These are phyloP conservation scores for Penicillium janthinellum DNA, from an alignment of 2,329 filamentous ascomycete species.

Conservation along the genomic window DNA sequence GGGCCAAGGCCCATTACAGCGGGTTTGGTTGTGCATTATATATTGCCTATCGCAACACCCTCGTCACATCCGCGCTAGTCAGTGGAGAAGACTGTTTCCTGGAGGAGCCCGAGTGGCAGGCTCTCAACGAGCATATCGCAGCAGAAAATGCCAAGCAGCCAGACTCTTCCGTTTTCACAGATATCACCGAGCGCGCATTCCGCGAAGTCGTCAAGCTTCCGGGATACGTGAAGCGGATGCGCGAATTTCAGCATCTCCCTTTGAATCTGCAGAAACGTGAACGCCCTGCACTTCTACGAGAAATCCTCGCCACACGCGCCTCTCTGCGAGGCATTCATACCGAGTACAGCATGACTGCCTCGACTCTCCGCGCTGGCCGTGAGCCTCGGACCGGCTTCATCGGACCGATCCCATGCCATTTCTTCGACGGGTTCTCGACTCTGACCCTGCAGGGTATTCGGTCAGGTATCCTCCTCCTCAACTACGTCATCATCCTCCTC, in stretches of 20 bases:
- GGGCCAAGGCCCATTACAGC: conserved; percentile 33
- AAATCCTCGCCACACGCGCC: conserved; percentile 24
- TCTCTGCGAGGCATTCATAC: conserved; percentile 29
- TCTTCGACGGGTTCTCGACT: conserved; percentile 26
- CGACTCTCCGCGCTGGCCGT: conserved; percentile 24
- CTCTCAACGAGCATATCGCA: conserved; percentile 32
- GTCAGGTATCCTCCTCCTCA: conserved; percentile 22
- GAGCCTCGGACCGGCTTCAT: conserved; percentile 20
- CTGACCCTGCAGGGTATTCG: conserved; percentile 25
- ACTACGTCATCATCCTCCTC: conserved; percentile 24
- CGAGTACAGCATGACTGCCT: conserved; percentile 28
- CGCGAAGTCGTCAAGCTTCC: conserved; percentile 32
- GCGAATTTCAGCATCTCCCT: conserved; percentile 15
- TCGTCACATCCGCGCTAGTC: conserved; percentile 39
- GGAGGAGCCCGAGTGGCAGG: conserved; percentile 38
- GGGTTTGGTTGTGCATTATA: conserved; percentile 40
- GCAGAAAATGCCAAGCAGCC: conserved; percentile 31
- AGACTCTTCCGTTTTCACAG: conserved; percentile 33
- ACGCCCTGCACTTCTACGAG: conserved; percentile 19
- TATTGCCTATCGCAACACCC: conserved; percentile 38
- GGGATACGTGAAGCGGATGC: conserved; percentile 28
- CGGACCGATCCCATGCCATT: conserved; percentile 25
- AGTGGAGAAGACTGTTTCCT: conserved; percentile 39
- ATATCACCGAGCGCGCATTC: conserved; percentile 34
- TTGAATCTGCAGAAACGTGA: conserved; percentile 8